Conservation (phyloP, 495 filamentous ascomycete genomes). For the Trichoderma erinaceum region DNA sequence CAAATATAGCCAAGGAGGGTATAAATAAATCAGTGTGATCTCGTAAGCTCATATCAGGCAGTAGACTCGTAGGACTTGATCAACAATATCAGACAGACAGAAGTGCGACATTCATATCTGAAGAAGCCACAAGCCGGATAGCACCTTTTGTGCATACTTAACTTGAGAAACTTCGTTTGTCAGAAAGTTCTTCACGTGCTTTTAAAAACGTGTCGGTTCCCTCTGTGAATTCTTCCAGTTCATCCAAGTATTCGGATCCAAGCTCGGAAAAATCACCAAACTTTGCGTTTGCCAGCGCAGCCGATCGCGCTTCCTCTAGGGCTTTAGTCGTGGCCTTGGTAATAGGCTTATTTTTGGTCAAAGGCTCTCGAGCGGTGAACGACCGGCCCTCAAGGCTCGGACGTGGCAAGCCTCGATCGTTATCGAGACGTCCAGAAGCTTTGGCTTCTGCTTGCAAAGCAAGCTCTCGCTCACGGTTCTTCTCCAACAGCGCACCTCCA, state of each 20-base stretch:
- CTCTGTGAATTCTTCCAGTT: neutral
- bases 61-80: neutral
- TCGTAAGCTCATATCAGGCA: constrained; percentile 9
- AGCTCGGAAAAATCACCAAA: neutral
- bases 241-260: neutral
- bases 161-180: constrained; percentile 13
- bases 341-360: constrained; percentile 5
- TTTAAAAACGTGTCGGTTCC: neutral
- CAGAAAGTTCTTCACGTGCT: constrained; percentile 3
- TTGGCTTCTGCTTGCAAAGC: constrained; percentile 32
- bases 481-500: constrained; percentile 78
- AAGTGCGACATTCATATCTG: neutral
- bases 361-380: constrained; percentile 17
- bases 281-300: constrained; percentile 4
- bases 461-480: constrained; percentile 46
- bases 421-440: constrained; percentile 20
- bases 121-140: neutral
- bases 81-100: neutral
- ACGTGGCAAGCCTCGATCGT: constrained; percentile 24
- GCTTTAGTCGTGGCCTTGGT: constrained; percentile 2
- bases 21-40: neutral
- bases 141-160: neutral
- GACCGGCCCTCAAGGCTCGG: constrained; percentile 28
- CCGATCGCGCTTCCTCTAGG: neutral
- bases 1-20: neutral